Evolutionary conservation across 306 rosid genomes (phyloP), one percentile per base, ranked within the genome.

Genomic region (Gleditsia sinensis): DNA sequence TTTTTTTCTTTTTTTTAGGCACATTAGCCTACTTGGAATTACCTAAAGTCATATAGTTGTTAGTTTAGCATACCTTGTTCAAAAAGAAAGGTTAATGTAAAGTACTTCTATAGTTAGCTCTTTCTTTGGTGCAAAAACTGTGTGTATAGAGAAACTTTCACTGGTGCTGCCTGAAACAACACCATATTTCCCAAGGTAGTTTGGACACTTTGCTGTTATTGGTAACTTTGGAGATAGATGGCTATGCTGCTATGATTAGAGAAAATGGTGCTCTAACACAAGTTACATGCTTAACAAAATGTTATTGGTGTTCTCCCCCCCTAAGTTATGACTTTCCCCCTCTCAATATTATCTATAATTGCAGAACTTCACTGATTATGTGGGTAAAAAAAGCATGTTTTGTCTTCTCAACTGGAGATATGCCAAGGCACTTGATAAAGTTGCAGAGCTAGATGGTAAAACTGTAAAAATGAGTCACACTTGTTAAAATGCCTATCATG

Each of bases 321-420:
- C 20, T 66, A 79, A 37, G 3, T 53, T 76, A 21, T 80, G 72
- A 70, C 72, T 63, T 56, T 19, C 19, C 39, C 24, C 30, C 57
- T 49, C 19, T 55, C 37, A 58, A 11, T 72, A 67, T 57, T 37
- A 53, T 80, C 59, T 55, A 66, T 54, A 72, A 48, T 64, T 77
- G 51, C 90, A 95, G 99, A 90, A 92, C 83, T 95, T 88, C 78
- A 79, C 92, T 7, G 88, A 90, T 9, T 80, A 90, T 23, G 99
- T 88, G 82, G 99, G 99, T 54, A 86, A 72, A 71, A 95, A 88
- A 77, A 83, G 91, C 83, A 95, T 96, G 0, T 95, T 92, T 77
- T 98, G 99, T 68, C 98, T 95, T 67, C 96, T 95, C 17, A 95
- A 95, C 69, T 83, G 98, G 74, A 98, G 99, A 76, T 95, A 98